Percentiles rank a stretch among this genome's conserved stretches.
These are phyloP conservation scores for Hymenochaete sp. DNA, from an alignment of 1,284 basidiomycete species.

Conservation along the genomic window DNA sequence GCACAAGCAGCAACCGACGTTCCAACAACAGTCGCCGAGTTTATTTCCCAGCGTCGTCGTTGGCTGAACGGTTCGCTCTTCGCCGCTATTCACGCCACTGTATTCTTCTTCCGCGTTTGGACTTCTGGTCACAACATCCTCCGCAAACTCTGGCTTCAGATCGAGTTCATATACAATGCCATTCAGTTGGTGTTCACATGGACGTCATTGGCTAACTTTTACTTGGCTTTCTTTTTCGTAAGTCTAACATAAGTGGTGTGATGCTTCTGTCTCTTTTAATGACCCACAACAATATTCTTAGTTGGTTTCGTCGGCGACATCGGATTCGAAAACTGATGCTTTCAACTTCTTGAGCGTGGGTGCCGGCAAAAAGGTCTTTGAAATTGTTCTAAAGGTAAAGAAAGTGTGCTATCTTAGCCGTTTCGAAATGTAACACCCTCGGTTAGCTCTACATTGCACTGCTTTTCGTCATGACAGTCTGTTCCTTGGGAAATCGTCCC, in stretches of 20 bases:
- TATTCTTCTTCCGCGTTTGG: conserved; percentile 82
- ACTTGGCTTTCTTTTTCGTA: conserved; percentile 78
- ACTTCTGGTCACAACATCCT: conserved; percentile 85
- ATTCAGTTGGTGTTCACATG: conserved; percentile 77
- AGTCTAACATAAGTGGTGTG: conserved; percentile 23
- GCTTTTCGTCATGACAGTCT: conserved; percentile 67
- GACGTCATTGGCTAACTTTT: conserved; percentile 77
- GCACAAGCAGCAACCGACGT: conserved; percentile 87
- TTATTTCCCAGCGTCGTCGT: conserved; percentile 84
- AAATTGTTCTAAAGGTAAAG: conserved; percentile 70
- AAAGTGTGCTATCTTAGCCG: conserved; percentile 17
- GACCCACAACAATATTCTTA: conserved; percentile 27
- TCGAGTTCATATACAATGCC: conserved; percentile 80
- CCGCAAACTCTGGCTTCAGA: conserved; percentile 72
- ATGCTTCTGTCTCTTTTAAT: conserved; percentile 16
- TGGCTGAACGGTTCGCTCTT: conserved; percentile 88
- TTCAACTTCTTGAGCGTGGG: conserved; percentile 70
- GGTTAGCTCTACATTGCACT: conserved; percentile 62
- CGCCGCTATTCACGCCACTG: conserved; percentile 79
- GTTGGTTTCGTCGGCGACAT: conserved; percentile 73
- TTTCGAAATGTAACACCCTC: conserved; percentile 19
- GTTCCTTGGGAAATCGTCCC: conserved; percentile 81
- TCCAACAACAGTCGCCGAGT: conserved; percentile 75
- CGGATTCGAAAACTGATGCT: conserved; percentile 47
- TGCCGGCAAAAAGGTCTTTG: conserved; percentile 69